Evolutionary conservation across 768 basidiomycete genomes (phyloP), one percentile per base, ranked within the genome.

Genomic region (Boletus eberwhitei): DNA sequence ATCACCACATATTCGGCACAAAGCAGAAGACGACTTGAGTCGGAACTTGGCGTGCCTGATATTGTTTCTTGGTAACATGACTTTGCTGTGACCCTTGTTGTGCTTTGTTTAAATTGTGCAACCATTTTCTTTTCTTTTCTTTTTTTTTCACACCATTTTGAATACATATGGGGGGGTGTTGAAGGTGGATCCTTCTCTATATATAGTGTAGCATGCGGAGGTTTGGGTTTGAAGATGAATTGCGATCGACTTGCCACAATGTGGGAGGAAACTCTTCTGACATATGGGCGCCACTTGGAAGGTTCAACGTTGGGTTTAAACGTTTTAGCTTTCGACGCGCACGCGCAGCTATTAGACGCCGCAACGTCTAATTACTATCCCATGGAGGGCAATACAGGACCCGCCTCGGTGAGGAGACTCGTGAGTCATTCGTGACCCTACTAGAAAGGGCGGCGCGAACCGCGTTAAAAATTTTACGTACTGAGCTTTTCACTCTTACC

Each of bases 11-110:
- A 32, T 13, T 45, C 5, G 2, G 16, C 26, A 3, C 0, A n/a
- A 59, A 59, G 43, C 34, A 36, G 13, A 59, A 59, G 56, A 47
- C 12, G 35, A 17, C 38, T 9, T 66, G 57, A 32, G 29, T 1
- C 24, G 5, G 2, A 26, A 64, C n/a, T n/a, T n/a, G n/a, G n/a
- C 17, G 29, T 26, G 24, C 12, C 0, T 24, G 21, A 31, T 8
- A 21, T 1, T 34, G 32, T 21, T 48, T 3, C 17, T 22, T 50
- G 5, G 24, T 37, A 2, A 26, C 17, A 9, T 13, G 14, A 16
- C n/a, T 34, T 9, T 19, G 4, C 16, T 55, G 22, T 26, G 12
- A 26, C 19, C 29, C 6, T 26, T 31, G 21, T 47, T n/a, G 19
- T 44, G 32, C 29, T 32, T 22, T 38, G n/a, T n/a, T n/a, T n/a